phyloP scores from a whole-genome alignment of 2,329 filamentous ascomycete genomes.

The Ceratocystis diversiconidia region DNA sequence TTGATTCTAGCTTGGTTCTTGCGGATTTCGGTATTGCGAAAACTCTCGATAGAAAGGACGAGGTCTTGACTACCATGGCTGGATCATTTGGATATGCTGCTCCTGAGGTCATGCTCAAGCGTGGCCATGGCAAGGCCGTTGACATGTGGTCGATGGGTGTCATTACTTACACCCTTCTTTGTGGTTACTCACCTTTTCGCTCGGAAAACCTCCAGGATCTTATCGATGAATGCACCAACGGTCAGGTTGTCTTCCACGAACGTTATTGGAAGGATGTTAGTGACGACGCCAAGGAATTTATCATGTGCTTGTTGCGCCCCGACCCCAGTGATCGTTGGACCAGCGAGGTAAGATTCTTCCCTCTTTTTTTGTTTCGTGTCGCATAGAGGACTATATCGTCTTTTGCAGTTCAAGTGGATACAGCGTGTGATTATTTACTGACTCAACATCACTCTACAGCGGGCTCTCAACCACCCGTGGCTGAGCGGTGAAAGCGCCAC shows the following conservation, averaged over 20 bases:
- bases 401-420: background rate
- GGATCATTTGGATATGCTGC: constrained; percentile 97
- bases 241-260: constrained; percentile 84
- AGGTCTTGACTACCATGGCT: constrained; percentile 94
- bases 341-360: constrained; percentile 45
- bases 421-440: constrained; percentile 6
- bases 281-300: constrained; percentile 88
- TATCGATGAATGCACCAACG: constrained; percentile 82
- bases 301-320: constrained; percentile 64
- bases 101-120: constrained; percentile 95
- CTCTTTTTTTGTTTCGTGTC: background rate
- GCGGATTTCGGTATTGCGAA: constrained; percentile 98
- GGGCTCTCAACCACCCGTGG: constrained; percentile 74
- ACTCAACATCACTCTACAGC: constrained; percentile 28
- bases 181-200: constrained; percentile 94
- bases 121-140: constrained; percentile 92
- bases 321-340: constrained; percentile 62
- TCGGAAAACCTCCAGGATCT: constrained; percentile 86
- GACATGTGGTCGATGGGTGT: constrained; percentile 99
- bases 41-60: constrained; percentile 80
- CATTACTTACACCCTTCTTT: constrained; percentile 95
- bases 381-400: background rate
- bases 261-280: constrained; percentile 98
- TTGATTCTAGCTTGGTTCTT: constrained; percentile 73
- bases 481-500: constrained; percentile 81